phyloP scores from a whole-genome alignment of 2,329 filamentous ascomycete genomes.

The Ophiocordyceps camponoti-floridani region DNA sequence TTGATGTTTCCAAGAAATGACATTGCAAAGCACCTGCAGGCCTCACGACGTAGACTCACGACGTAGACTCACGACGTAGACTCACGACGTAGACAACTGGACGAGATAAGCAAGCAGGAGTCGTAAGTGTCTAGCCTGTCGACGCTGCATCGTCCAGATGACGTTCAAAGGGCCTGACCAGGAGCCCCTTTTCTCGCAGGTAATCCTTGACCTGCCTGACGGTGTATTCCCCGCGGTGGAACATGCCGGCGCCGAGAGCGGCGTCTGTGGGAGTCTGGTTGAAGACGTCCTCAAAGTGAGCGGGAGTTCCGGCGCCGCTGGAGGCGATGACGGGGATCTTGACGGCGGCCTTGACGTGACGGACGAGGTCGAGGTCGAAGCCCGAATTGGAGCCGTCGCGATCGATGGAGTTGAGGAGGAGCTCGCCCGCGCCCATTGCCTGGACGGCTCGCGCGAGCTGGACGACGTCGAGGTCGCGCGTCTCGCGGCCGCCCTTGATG shows the following conservation, averaged over 20 bases:
- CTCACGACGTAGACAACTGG: too few relatives aligned
- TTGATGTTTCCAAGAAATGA: neutral
- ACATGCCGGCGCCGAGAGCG: conserved; percentile 90
- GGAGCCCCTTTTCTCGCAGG: conserved; percentile 49
- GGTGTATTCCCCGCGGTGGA: conserved; percentile 88
- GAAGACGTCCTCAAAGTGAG: conserved; percentile 85
- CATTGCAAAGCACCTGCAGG: too few relatives aligned
- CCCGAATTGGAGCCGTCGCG: conserved; percentile 87
- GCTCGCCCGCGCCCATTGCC: conserved; percentile 88
- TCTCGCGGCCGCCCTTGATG: conserved; percentile 86
- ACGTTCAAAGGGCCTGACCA: conserved; percentile 65
- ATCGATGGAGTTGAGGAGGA: conserved; percentile 94
- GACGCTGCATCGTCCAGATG: conserved; percentile 11
- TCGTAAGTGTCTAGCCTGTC: neutral
- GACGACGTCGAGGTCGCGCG: conserved; percentile 81
- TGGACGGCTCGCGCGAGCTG: conserved; percentile 80
- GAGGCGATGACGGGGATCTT: conserved; percentile 91
- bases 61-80: too few relatives aligned
- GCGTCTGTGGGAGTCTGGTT: conserved; percentile 73
- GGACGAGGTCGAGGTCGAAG: conserved; percentile 84
- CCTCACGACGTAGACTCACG: too few relatives aligned
- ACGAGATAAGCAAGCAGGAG: too few relatives aligned
- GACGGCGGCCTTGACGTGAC: conserved; percentile 70
- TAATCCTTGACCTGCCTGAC: conserved; percentile 86
- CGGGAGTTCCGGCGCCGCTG: conserved; percentile 75